Percentiles rank a stretch among this genome's conserved stretches.
phyloP scores from a whole-genome alignment of 2,329 filamentous ascomycete genomes.

The Diaporthe nobilis region DNA sequence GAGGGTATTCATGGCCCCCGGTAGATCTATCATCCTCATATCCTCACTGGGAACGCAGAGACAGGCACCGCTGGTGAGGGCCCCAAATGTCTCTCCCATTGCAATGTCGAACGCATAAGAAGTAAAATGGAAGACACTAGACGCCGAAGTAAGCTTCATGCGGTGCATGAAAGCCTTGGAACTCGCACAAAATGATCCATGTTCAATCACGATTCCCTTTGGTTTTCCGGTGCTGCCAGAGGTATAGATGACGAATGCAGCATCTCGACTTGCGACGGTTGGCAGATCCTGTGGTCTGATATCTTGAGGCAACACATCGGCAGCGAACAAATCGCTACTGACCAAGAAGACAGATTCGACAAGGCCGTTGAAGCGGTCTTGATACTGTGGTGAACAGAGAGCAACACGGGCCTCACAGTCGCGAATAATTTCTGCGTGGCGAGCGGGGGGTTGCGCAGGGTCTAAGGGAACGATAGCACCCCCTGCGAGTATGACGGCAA shows the following conservation, averaged over 20 bases:
- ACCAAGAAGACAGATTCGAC: neutral
- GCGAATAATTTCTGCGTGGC: constrained; percentile 13
- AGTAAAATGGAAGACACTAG: constrained; percentile 4
- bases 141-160: neutral
- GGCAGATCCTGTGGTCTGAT: neutral
- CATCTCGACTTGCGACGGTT: neutral
- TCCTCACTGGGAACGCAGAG: constrained; percentile 41
- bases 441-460: neutral
- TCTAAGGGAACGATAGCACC: constrained; percentile 18
- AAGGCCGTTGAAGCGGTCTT: constrained; percentile 2
- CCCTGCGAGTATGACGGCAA: constrained; percentile 14
- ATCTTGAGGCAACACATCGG: neutral
- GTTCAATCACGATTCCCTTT: constrained; percentile 61
- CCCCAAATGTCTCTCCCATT: neutral
- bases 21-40: constrained; percentile 53
- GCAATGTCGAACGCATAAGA: constrained; percentile 18
- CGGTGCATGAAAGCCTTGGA: neutral
- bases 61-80: constrained; percentile 21
- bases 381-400: constrained; percentile 10
- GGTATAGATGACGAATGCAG: constrained; percentile 61
- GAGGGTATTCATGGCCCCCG: constrained; percentile 45
- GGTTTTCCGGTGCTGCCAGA: constrained; percentile 69
- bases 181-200: constrained; percentile 4
- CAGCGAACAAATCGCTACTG: neutral
- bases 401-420: constrained; percentile 1